phyloP scores from a whole-genome alignment of 768 basidiomycete species.

The Hydnomerulius pinastri region DNA sequence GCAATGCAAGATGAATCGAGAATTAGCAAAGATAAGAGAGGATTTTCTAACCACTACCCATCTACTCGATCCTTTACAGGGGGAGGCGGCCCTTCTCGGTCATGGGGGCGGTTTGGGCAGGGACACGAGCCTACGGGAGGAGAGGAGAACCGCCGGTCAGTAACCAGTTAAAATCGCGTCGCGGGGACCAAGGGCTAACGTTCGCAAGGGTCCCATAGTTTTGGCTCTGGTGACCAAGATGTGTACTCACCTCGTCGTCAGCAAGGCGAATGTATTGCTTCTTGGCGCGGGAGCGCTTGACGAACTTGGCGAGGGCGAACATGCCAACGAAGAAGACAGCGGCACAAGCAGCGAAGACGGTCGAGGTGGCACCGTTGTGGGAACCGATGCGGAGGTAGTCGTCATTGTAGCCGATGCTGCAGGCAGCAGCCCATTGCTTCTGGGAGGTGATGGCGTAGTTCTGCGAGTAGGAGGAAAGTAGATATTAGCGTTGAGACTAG shows the following conservation, averaged over 20 bases:
- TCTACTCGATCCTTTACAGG: slow-evolving; percentile 14
- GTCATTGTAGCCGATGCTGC: slow-evolving; percentile 35
- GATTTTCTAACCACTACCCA: slow-evolving; percentile 2
- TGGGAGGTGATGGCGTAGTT: slow-evolving; percentile 47
- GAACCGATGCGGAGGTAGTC: slow-evolving; percentile 34
- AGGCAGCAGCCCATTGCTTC: slow-evolving; percentile 46
- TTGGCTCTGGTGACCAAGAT: not conserved
- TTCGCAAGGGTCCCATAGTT: slow-evolving; percentile 13
- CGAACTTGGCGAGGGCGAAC: slow-evolving; percentile 35
- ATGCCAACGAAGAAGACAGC: slow-evolving; percentile 37
- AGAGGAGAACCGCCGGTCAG: slow-evolving; percentile 2
- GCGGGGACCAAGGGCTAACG: slow-evolving; percentile 7
- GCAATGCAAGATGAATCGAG: slow-evolving; percentile 1
- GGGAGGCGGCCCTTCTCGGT: slow-evolving; percentile 29
- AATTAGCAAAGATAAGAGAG: not conserved
- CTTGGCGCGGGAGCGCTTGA: slow-evolving; percentile 36
- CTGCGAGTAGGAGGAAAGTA: slow-evolving; percentile 22
- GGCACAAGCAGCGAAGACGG: slow-evolving; percentile 35
- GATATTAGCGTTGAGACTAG: not conserved
- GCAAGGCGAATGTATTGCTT: slow-evolving; percentile 37
- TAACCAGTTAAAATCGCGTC: slow-evolving; percentile 5
- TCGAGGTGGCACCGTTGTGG: slow-evolving; percentile 32
- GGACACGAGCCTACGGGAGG: slow-evolving; percentile 16
- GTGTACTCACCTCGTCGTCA: slow-evolving; percentile 38
- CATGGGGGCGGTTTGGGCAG: slow-evolving; percentile 25